Percentiles rank a stretch among this genome's conserved stretches.
Evolutionary conservation across 306 rosid genomes (phyloP).

Genomic region (Trichosanthes cucumerina): DNA sequence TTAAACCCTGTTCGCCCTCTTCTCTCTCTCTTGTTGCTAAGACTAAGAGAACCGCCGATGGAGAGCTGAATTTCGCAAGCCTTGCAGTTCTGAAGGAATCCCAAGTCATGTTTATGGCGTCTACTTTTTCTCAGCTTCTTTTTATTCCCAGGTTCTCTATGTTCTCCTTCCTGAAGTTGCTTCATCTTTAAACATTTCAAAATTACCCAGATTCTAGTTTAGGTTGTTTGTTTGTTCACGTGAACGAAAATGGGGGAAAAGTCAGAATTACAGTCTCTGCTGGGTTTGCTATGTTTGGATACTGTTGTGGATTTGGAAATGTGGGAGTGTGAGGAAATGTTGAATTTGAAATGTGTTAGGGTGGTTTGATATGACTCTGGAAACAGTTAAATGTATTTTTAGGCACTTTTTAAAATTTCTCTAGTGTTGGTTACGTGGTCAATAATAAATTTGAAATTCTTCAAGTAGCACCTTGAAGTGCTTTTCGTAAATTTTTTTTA

Average conservation of each 20-base stretch:
- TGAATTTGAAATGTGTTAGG: not conserved
- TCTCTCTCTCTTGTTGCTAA: slow-evolving; percentile 9
- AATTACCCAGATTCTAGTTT: not conserved
- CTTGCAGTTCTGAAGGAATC: slow-evolving; percentile 1
- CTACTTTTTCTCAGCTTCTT: slow-evolving; percentile 45
- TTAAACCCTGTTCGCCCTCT: slow-evolving; percentile 5
- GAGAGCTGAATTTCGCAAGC: slow-evolving; percentile 10
- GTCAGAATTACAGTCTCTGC: not conserved
- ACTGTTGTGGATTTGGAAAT: not conserved
- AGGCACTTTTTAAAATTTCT: no score
- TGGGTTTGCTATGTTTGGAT: not conserved
- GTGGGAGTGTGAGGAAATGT: not conserved
- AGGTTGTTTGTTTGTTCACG: not conserved
- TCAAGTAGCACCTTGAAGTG: not conserved
- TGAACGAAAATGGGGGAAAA: not conserved
- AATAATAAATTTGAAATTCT: no score
- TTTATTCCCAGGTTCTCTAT: slow-evolving; percentile 54
- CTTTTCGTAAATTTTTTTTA: no score
- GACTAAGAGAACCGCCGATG: slow-evolving; percentile 18
- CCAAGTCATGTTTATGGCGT: slow-evolving; percentile 40
- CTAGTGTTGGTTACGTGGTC: no score
- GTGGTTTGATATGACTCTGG: not conserved
- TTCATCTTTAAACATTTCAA: not conserved
- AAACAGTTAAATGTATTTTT: not conserved
- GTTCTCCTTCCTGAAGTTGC: not conserved